Conservation (phyloP, 2,329 filamentous ascomycete genomes). For the Fusarium sp. region DNA sequence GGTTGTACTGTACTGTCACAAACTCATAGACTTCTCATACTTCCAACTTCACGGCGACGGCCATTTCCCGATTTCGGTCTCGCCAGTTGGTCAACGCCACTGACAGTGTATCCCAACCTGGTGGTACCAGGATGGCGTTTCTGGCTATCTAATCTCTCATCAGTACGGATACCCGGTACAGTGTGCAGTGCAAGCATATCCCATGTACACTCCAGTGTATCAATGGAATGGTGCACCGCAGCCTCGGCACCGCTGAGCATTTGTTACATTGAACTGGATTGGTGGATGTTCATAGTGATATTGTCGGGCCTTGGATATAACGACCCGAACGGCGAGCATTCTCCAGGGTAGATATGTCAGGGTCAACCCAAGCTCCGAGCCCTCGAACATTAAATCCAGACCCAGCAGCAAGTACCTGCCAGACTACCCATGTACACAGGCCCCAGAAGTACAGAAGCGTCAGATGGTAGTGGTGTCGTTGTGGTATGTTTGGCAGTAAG, state of each 20-base stretch:
- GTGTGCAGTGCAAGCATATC: conserved; percentile 26
- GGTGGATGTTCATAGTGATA: conserved; percentile 37
- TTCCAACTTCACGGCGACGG: conserved; percentile 20
- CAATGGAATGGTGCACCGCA: conserved; percentile 8
- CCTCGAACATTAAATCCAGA: conserved; percentile 22
- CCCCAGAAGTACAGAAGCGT: conserved; percentile 33
- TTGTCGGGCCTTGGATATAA: conserved; percentile 36
- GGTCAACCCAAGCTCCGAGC: conserved; percentile 34
- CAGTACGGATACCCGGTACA: conserved; percentile 5
- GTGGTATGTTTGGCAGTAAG: conserved; percentile 46
- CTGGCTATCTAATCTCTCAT: conserved; percentile 38
- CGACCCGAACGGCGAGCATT: conserved; percentile 25
- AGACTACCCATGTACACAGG: conserved; percentile 26
- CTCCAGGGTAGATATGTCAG: conserved; percentile 39
- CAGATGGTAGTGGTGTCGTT: conserved; percentile 48
- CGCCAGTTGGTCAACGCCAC: conserved; percentile 34
- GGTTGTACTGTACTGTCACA: conserved; percentile 11
- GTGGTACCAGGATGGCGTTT: conserved; percentile 35
- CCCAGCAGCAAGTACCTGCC: conserved; percentile 21
- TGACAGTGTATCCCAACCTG: conserved; percentile 38
- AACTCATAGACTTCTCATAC: conserved; percentile 22
- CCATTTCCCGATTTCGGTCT: conserved; percentile 28
- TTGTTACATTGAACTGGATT: conserved; percentile 32
- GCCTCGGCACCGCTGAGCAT: conserved; percentile 16
- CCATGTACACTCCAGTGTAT: conserved; percentile 27